Base-by-base conservation (phyloP, 352 stramenopile species). In the Phytopythium vexans region DNA sequence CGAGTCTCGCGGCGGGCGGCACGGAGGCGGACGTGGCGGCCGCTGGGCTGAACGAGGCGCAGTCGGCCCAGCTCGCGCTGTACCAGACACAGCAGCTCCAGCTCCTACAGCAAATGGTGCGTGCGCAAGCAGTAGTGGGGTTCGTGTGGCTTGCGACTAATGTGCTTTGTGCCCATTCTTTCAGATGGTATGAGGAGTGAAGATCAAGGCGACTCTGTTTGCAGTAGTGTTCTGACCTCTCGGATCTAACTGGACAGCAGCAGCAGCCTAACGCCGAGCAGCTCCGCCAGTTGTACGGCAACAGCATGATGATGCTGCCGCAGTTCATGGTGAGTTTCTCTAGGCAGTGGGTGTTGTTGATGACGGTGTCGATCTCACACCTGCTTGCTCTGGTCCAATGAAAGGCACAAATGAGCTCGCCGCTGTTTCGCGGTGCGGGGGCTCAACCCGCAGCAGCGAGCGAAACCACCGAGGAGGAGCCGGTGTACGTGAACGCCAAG, bases 401-500 rank as follows among this genome's bases (percentile, higher is more conserved):
- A 27, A 35, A 27, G 27, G 42, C 52, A 41, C 50, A 83, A 49
- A 56, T 88, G 11, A 82, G 73, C 56, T 77, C 70, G 43, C 59
- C 68, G 8, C 66, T 89, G 35, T 86, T 89, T 48, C 70, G 74
- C 31, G 64, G 69, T 52, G 68, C 80, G 46, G 53, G 63, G 3
- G 58, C 58, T 8, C 53, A 58, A 31, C 70, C 66, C 38, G 52
- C 74, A 1, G 21, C 21, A 27, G 43, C 59, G 4, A 70, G 50
- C 27, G 72, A 86, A 41, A 64, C 78, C 58, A 64, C 72, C 1
- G 82, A 92, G 37, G 82, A 92, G 54, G 79, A 89, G 52, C 82
- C 82, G 6, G 77, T 92, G 46, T 92, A 91, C 60, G 82, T 92
- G 41, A 92, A 92, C 58, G 82, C 82, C 46, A 92, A 92, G 67